Base-by-base conservation (phyloP, 805 yeast species). In the Wickerhamiella cacticola region DNA sequence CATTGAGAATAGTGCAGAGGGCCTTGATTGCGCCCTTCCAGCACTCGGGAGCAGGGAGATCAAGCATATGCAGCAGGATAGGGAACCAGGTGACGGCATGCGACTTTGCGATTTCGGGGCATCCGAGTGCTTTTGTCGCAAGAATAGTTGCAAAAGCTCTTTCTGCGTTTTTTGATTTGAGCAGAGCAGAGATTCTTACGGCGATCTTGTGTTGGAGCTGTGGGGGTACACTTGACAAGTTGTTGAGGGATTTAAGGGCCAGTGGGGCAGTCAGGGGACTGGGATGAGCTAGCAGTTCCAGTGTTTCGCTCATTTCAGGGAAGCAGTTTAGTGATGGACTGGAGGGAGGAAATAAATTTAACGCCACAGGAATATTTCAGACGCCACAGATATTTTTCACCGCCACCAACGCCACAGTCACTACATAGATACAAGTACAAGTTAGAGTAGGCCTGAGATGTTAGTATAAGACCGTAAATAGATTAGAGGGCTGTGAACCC, bases 101-200 rank as follows among this genome's bases (percentile, higher is more conserved):
- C n/a, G 57, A 53, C 28, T 67, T 59, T 28, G 70, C 51, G 15
- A 56, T 49, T 3, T 55, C 56, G 59, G 62, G 56, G 50, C 60
- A 57, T 8, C 22, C 47, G 10, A 51, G 39, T 6, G 60, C 44
- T 1, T 61, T 54, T 0, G 52, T 46, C 23, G 60, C 64, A 3
- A 69, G 46, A 35, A 64, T 63, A 6, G 62, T 56, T 0, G 69
- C 74, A 39, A 58, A 61, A 62, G 71, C 70, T 23, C 66, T 59
- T 25, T 54, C 56, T 23, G 62, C 57, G 26, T 63, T 64, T 26
- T 63, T 61, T 10, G 67, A 54, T 44, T 66, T 68, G 41, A 70
- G 53, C 5, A 70, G 52, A 7, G 65, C 54, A 15, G 67, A 61
- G 2, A 65, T 47, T 25, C 60, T 48, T 16, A 56, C 58, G 21